Evolutionary conservation across 441 rosid genomes (phyloP), one percentile per base, ranked within the genome.

Genomic region (Populus tomentosa): DNA sequence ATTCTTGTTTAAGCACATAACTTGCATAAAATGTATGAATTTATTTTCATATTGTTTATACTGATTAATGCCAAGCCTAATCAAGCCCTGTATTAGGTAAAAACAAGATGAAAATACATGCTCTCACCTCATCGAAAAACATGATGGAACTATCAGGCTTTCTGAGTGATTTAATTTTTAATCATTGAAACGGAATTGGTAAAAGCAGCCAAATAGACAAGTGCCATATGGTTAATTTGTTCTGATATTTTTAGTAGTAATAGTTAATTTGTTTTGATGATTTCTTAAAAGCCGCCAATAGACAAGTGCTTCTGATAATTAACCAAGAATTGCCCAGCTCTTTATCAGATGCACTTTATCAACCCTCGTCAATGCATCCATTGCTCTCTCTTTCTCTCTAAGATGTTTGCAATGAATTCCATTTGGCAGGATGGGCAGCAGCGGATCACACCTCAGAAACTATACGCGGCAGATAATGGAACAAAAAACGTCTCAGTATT

Each of bases 371-470:
- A 8, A 11, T 9, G 67, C 28, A 26, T 23, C 23, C 26, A 11
- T 23, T 70, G 35, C 33, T 3, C 26, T 46, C 26, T 42, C 67
- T 18, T 0, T 26, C 46, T 66, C 46, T 38, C n/a, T 6, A 3
- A 21, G 38, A 50, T 61, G n/a, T 33, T 36, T 61, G 23, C 4
- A 24, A 56, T 74, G 53, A 72, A 63, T 81, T 61, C 8, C 10
- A 62, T 70, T 33, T 79, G 62, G 72, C 91, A 94, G 98, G 97
- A 94, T 56, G 90, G 89, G 69, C 85, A 87, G 83, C 88, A 86
- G 69, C 86, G 84, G 74, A 77, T 91, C 38, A 59, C 81, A 72
- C 98, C 98, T 72, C 98, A 90, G 82, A 91, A 92, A 74, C 88
- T 95, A 21, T 84, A 82, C 24, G 77, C 84, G 83, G 87, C 84